phyloP scores from a whole-genome alignment of 2,329 filamentous ascomycete genomes.

The Colletotrichum eleusines region DNA sequence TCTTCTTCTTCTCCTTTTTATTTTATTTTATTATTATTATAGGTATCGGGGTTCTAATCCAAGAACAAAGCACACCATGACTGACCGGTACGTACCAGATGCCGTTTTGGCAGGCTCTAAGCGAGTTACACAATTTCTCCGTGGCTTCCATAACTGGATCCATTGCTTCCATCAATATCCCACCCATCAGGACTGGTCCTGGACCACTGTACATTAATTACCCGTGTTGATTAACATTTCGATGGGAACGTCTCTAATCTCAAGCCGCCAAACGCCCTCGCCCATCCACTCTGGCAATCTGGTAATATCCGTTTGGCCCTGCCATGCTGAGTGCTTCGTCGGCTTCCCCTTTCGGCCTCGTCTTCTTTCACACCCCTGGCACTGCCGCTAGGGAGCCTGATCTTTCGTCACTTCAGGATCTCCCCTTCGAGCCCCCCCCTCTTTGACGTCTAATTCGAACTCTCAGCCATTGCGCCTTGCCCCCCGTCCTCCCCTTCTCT shows the following conservation, averaged over 20 bases:
- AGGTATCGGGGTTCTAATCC: not conserved
- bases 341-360: constrained; percentile 20
- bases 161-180: constrained; percentile 27
- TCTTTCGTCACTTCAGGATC: not conserved
- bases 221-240: constrained; percentile 5
- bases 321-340: constrained; percentile 8
- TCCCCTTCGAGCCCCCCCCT: constrained; percentile 3
- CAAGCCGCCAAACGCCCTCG: not conserved
- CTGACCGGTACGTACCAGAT: not conserved
- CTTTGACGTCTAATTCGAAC: not conserved
- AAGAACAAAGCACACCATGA: not conserved
- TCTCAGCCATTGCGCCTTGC: not conserved
- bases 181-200: no score
- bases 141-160: constrained; percentile 18
- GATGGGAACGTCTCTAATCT: not conserved
- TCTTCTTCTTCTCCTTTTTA: no score
- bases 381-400: not conserved
- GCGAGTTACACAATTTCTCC: constrained; percentile 25
- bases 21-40: no score
- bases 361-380: constrained; percentile 1
- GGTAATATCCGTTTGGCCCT: constrained; percentile 6
- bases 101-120: constrained; percentile 1
- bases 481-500: constrained; percentile 8
- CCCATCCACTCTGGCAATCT: constrained; percentile 3
- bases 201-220: not conserved